Evolutionary conservation across 768 basidiomycete species (phyloP).

Genomic region (Pisolithus microcarpus): DNA sequence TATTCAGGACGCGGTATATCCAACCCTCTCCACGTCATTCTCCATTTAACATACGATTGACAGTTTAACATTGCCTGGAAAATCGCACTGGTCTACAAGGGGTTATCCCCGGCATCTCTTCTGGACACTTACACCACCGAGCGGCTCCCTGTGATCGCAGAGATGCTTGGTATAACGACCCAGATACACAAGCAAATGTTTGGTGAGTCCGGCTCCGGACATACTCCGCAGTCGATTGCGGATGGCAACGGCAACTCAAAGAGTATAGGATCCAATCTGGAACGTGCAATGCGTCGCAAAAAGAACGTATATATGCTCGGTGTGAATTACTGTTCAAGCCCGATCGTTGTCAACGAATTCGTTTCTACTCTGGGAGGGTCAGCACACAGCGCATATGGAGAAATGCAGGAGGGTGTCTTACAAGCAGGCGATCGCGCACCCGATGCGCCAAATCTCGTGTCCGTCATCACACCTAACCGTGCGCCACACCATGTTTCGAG

Average conservation of each 20-base stretch:
- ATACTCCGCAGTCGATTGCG: not conserved
- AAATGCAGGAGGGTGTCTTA: not conserved
- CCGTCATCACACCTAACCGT: not conserved
- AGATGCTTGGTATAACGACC: slow-evolving; percentile 33
- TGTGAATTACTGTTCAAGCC: slow-evolving; percentile 20
- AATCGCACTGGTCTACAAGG: slow-evolving; percentile 27
- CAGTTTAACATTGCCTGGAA: slow-evolving; percentile 39
- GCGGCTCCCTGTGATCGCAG: slow-evolving; percentile 34
- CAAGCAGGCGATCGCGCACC: not conserved
- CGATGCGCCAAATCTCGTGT: not conserved
- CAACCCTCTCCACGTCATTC: not conserved
- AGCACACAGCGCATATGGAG: not conserved
- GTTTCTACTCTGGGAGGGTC: not conserved
- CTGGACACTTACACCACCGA: slow-evolving; percentile 34
- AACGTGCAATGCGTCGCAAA: not conserved
- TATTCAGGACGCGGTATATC: slow-evolving; percentile 5
- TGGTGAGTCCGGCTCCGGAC: not conserved
- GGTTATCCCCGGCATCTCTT: slow-evolving; percentile 13
- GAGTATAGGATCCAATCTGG: not conserved
- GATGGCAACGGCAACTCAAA: not conserved
- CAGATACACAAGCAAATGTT: not conserved
- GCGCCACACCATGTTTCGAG: too few relatives aligned
- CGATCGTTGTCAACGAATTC: slow-evolving; percentile 18
- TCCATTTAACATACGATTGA: not conserved
- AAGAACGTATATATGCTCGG: slow-evolving; percentile 14